Percentiles rank a stretch among this genome's conserved stretches.
These are phyloP conservation scores for Aspergillus nidulans DNA, from an alignment of 495 filamentous ascomycete genomes.

Conservation along the genomic window DNA sequence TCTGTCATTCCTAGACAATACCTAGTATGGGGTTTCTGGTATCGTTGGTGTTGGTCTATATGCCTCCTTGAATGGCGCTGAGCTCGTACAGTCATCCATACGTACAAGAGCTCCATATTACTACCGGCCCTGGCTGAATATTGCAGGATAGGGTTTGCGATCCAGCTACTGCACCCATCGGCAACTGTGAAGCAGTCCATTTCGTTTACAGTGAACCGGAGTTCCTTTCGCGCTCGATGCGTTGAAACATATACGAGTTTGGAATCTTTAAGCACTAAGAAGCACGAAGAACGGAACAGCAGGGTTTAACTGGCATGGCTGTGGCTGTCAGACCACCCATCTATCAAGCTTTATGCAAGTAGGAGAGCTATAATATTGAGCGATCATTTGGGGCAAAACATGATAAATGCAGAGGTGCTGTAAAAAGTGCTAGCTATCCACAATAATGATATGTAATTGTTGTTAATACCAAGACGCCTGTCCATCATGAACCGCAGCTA, in stretches of 20 bases:
- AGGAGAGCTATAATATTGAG: constrained; percentile 5
- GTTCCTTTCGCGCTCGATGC: background rate
- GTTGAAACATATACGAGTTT: background rate
- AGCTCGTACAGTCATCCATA: too few species aligned
- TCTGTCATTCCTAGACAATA: background rate
- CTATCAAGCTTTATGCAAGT: background rate
- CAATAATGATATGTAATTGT: constrained; percentile 11
- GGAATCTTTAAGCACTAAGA: background rate
- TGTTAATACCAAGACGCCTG: constrained; percentile 31
- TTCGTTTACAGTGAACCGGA: background rate
- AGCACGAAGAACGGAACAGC: constrained; percentile 2
- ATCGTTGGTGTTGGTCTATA: too few species aligned
- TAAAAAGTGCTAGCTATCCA: constrained; percentile 7
- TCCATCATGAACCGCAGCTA: constrained; percentile 35
- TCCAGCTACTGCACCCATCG: too few species aligned
- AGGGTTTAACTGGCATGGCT: background rate
- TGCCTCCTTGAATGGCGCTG: too few species aligned
- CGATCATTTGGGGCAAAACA: constrained; percentile 8
- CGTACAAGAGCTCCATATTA: background rate
- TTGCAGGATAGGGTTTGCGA: too few species aligned
- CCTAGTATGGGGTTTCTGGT: background rate
- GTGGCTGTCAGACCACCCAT: background rate
- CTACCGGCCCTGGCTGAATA: too few species aligned
- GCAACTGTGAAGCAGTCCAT: background rate
- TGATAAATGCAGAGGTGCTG: background rate